A percentile compares a stretch with the other conserved stretches of the same genome.
Evolutionary conservation across 768 basidiomycete genomes (phyloP).

Genomic region (Hemileccinum rubropunctum): DNA sequence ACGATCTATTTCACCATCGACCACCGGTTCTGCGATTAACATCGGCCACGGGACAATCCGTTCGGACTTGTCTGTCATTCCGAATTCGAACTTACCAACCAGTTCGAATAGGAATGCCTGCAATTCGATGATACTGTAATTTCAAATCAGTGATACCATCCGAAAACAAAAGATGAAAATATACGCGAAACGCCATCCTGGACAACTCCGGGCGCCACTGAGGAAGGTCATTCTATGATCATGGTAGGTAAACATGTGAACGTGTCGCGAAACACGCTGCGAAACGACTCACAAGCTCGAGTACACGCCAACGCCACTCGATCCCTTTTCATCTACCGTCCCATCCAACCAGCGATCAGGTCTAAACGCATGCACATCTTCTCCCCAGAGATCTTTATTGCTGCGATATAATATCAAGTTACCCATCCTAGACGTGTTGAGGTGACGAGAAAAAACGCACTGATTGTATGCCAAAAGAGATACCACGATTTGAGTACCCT

Average conservation of each 20-base stretch:
- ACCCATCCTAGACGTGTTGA: too few relatives aligned
- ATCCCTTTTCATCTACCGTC: neutral
- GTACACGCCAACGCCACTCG: conserved; percentile 13
- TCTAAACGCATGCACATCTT: conserved; percentile 21
- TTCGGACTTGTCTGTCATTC: conserved; percentile 25
- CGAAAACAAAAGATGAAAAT: too few relatives aligned
- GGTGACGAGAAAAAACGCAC: conserved; percentile 25
- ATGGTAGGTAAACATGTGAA: too few relatives aligned
- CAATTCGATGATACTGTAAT: conserved; percentile 42
- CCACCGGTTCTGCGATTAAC: conserved; percentile 32
- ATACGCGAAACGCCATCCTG: too few relatives aligned
- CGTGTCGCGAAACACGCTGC: neutral
- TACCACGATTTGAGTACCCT: conserved; percentile 46
- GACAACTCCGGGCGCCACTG: conserved; percentile 8
- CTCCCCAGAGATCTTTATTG: conserved; percentile 23
- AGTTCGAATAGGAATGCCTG: conserved; percentile 58
- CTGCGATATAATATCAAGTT: conserved; percentile 4
- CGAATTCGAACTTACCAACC: conserved; percentile 52
- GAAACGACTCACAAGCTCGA: conserved; percentile 9
- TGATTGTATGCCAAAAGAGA: conserved; percentile 57
- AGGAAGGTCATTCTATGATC: conserved; percentile 16
- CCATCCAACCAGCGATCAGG: conserved; percentile 10
- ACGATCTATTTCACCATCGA: conserved; percentile 15
- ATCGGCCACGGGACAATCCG: conserved; percentile 28
- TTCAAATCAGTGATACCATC: neutral